Evolutionary conservation across 257 asterid species (phyloP).

Genomic region (Apocynum venetum): DNA sequence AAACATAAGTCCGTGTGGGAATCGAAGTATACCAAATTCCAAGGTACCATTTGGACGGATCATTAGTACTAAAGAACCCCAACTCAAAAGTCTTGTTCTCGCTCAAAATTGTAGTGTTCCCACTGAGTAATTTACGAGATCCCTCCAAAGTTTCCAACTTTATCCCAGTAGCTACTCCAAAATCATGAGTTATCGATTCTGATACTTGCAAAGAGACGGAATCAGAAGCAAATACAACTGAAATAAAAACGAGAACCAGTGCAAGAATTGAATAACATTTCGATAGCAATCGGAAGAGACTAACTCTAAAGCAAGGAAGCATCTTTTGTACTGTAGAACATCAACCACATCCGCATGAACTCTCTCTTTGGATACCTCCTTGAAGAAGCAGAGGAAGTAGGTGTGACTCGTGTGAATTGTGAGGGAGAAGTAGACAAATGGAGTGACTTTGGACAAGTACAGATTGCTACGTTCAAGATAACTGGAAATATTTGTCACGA

Average conservation of each 20-base stretch:
- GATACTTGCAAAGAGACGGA: slow-evolving; percentile 19
- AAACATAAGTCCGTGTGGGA: slow-evolving; percentile 56
- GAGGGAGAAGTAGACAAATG: neutral
- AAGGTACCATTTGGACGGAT: slow-evolving; percentile 48
- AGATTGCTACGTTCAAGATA: slow-evolving; percentile 18
- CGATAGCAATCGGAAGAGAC: slow-evolving; percentile 18
- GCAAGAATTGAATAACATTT: slow-evolving; percentile 27
- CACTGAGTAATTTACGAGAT: slow-evolving; percentile 39
- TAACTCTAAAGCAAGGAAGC: neutral
- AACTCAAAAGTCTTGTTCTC: slow-evolving; percentile 47
- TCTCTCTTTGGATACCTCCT: neutral
- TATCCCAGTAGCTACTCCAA: slow-evolving; percentile 22
- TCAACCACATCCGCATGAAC: neutral
- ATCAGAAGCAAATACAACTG: slow-evolving; percentile 18
- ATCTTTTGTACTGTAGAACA: slow-evolving; percentile 1
- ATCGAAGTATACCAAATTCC: slow-evolving; percentile 77
- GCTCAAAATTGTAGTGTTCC: slow-evolving; percentile 45
- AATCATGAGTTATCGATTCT: slow-evolving; percentile 20
- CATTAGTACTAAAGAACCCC: slow-evolving; percentile 56
- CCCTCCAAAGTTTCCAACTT: slow-evolving; percentile 33
- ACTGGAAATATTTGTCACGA: slow-evolving; percentile 16
- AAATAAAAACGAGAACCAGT: slow-evolving; percentile 15
- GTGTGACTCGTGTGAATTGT: slow-evolving; percentile 11
- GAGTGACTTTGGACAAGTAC: neutral
- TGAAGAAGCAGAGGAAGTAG: slow-evolving; percentile 6